A percentile compares a stretch with the other conserved stretches of the same genome.
These are phyloP conservation scores for Hypocreales sp. DNA, from an alignment of 2,329 filamentous ascomycete species.

Conservation along the genomic window DNA sequence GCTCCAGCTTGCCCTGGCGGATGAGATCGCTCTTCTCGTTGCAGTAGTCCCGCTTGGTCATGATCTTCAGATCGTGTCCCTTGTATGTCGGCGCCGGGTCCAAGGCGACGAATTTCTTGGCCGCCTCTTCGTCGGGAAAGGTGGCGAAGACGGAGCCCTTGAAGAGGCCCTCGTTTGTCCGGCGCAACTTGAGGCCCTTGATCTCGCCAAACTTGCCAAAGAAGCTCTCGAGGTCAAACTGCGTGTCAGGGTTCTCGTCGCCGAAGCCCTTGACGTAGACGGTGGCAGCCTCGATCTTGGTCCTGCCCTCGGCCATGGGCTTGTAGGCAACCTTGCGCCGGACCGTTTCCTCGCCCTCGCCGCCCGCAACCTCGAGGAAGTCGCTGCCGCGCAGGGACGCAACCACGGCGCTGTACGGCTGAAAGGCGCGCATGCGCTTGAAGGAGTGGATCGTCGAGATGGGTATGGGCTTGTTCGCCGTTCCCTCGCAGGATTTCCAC, in stretches of 20 bases:
- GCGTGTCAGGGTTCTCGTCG: conserved; percentile 64
- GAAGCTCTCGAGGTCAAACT: conserved; percentile 89
- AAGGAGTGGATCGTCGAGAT: conserved; percentile 70
- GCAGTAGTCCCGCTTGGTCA: conserved; percentile 79
- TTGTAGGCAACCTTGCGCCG: conserved; percentile 63
- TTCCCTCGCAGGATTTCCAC: conserved; percentile 60
- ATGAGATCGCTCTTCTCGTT: conserved; percentile 63
- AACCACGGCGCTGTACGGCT: conserved; percentile 72
- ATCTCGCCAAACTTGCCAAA: conserved; percentile 68
- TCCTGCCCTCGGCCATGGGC: conserved; percentile 40
- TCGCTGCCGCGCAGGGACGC: conserved; percentile 67
- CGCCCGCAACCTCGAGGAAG: conserved; percentile 56
- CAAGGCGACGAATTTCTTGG: conserved; percentile 63
- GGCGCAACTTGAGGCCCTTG: conserved; percentile 75
- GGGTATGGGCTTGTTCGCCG: conserved; percentile 66
- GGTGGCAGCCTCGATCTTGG: conserved; percentile 54
- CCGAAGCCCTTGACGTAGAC: conserved; percentile 94
- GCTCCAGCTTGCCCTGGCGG: conserved; percentile 50
- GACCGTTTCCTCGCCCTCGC: conserved; percentile 55
- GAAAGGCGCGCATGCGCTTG: conserved; percentile 92
- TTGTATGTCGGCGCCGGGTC: conserved; percentile 78
- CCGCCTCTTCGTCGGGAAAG: conserved; percentile 64
- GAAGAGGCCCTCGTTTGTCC: conserved; percentile 57
- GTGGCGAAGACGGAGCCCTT: conserved; percentile 96
- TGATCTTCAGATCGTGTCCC: conserved; percentile 62